Percentiles rank a stretch among this genome's conserved stretches.
Evolutionary conservation across 306 rosid genomes (phyloP).

Genomic region (Prunus kanzakura): DNA sequence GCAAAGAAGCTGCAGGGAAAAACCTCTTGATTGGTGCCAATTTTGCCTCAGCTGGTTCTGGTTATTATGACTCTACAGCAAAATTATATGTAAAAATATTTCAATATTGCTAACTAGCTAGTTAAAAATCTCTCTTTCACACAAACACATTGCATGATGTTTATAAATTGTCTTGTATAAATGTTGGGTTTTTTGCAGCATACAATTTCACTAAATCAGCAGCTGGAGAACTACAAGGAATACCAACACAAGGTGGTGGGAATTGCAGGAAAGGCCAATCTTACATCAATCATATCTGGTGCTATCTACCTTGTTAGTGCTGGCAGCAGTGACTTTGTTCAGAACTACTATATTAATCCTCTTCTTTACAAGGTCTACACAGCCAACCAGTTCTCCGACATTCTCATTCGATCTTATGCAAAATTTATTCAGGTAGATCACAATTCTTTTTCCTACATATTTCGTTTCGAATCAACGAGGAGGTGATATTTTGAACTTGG

Average conservation of each 20-base stretch:
- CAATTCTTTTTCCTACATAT: neutral
- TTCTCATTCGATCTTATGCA: slow-evolving; percentile 39
- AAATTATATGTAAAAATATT: slow-evolving; percentile 38
- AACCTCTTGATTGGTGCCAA: slow-evolving; percentile 43
- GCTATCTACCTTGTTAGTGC: slow-evolving; percentile 45
- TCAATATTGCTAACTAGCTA: neutral
- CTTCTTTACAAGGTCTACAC: slow-evolving; percentile 41
- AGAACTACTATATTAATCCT: slow-evolving; percentile 65
- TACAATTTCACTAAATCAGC: slow-evolving; percentile 47
- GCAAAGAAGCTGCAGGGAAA: slow-evolving; percentile 19
- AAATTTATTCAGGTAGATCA: slow-evolving; percentile 47
- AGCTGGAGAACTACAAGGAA: slow-evolving; percentile 59
- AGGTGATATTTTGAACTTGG: neutral
- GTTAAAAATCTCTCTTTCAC: neutral
- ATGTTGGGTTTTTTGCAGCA: slow-evolving; percentile 36
- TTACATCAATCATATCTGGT: slow-evolving; percentile 50
- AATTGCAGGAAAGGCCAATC: slow-evolving; percentile 41
- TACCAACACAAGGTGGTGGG: slow-evolving; percentile 42
- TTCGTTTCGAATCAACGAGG: neutral
- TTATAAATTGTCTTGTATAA: neutral
- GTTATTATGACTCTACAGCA: slow-evolving; percentile 52
- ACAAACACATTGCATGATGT: neutral
- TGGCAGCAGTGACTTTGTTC: slow-evolving; percentile 69
- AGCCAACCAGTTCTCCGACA: slow-evolving; percentile 49
- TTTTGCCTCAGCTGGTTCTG: slow-evolving; percentile 74